Conservation (phyloP, 306 rosid species). For the Trifolium dubium region DNA sequence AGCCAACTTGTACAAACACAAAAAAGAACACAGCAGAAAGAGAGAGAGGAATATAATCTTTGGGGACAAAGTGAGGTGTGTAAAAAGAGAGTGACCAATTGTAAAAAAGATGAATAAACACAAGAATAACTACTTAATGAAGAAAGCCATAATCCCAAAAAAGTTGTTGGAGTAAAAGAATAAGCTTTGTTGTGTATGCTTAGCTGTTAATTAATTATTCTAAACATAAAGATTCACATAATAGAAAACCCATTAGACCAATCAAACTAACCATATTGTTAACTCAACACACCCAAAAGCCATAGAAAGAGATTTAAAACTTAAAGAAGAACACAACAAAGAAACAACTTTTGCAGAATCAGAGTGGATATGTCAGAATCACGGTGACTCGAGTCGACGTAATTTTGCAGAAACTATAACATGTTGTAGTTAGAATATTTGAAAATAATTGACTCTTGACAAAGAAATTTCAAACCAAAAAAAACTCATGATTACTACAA, state of each 20-base stretch:
- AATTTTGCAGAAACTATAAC: no score
- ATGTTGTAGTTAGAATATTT: no score
- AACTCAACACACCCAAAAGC: constrained; percentile 22
- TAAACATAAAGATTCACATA: constrained; percentile 41
- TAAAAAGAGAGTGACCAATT: constrained; percentile 43
- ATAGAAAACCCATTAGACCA: constrained; percentile 44
- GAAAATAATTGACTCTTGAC: no score
- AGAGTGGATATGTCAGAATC: no score
- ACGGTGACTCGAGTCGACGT: no score
- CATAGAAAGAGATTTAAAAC: background rate
- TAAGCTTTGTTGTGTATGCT: constrained; percentile 38
- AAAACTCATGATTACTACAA: background rate
- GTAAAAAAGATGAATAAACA: constrained; percentile 33
- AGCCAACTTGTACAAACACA: background rate
- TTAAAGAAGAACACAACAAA: constrained; percentile 18
- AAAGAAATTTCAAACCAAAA: constrained; percentile 1
- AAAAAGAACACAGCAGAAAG: background rate
- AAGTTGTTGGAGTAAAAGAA: constrained; percentile 36
- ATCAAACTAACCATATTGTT: constrained; percentile 28
- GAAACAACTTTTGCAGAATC: no score
- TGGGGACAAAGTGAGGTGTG: constrained; percentile 40
- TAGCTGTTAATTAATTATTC: constrained; percentile 44
- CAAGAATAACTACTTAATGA: constrained; percentile 44
- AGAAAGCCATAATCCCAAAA: constrained; percentile 46
- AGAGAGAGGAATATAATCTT: constrained; percentile 2